phyloP scores from a whole-genome alignment of 257 asterid species.

The Thymus quinquecostatus region DNA sequence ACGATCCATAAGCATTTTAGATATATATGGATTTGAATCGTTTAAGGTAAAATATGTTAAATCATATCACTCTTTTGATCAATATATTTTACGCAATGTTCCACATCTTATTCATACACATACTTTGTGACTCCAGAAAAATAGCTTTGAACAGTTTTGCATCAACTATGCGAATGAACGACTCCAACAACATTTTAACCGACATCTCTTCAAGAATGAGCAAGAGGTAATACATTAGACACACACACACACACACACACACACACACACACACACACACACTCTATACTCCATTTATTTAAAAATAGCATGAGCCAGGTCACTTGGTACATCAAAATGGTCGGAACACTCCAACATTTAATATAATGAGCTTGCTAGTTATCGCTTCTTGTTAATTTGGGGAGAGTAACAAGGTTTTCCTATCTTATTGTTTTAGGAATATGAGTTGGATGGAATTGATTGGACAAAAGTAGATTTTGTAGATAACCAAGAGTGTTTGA shows the following conservation, averaged over 20 bases:
- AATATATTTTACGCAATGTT: slow-evolving; percentile 1
- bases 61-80: background rate
- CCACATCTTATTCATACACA: slow-evolving; percentile 12
- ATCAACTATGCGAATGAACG: slow-evolving; percentile 96
- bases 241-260: too few species aligned
- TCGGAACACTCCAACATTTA: background rate
- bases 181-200: slow-evolving; percentile 91
- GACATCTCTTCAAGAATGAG: slow-evolving; percentile 84
- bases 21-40: slow-evolving; percentile 88
- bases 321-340: slow-evolving; percentile 18
- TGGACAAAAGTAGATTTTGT: slow-evolving; percentile 84
- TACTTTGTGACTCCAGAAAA: slow-evolving; percentile 52
- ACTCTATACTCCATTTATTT: slow-evolving; percentile 18
- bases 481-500: slow-evolving; percentile 89
- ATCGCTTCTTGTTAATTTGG: background rate
- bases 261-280: too few species aligned
- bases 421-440: slow-evolving; percentile 54
- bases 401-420: background rate
- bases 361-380: slow-evolving; percentile 1
- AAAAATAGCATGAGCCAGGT: slow-evolving; percentile 14
- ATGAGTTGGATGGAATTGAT: slow-evolving; percentile 88
- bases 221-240: slow-evolving; percentile 67
- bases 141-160: slow-evolving; percentile 90
- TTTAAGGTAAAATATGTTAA: slow-evolving; percentile 56
- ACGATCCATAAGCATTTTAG: slow-evolving; percentile 86